Evolutionary conservation across 2,329 filamentous ascomycete genomes (phyloP).

Genomic region (Hortaea werneckii): DNA sequence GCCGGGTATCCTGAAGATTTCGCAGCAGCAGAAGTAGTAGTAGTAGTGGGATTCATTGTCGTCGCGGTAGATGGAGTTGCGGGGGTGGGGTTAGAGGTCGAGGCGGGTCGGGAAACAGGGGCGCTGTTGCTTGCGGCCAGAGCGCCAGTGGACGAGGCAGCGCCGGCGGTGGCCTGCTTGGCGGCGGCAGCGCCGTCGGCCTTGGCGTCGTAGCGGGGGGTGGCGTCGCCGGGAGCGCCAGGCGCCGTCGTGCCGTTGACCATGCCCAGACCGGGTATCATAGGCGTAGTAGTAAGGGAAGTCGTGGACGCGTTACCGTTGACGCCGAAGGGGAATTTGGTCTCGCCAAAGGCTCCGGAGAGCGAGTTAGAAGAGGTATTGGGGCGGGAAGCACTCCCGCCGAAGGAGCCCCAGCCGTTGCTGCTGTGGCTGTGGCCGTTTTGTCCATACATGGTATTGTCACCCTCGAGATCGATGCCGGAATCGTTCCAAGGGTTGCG

Average conservation of each 20-base stretch:
- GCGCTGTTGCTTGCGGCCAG: background rate
- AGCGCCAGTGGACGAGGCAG: background rate
- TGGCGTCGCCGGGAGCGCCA: conserved; percentile 22
- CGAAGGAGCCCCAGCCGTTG: conserved; percentile 34
- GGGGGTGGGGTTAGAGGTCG: background rate
- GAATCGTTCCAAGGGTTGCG: conserved; percentile 98
- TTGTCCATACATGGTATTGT: conserved; percentile 30
- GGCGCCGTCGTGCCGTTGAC: conserved; percentile 1
- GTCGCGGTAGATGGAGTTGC: background rate
- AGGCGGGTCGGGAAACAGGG: background rate
- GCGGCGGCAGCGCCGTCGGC: background rate
- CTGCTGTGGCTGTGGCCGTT: conserved; percentile 27
- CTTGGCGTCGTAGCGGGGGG: conserved; percentile 22
- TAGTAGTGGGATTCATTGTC: background rate
- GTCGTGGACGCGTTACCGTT: conserved; percentile 29
- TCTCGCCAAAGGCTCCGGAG: conserved; percentile 49
- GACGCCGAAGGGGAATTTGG: conserved; percentile 53
- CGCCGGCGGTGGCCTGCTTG: background rate
- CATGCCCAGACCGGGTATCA: conserved; percentile 30
- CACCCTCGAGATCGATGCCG: conserved; percentile 89
- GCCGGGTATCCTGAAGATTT: conserved; percentile 29
- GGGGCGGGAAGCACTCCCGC: conserved; percentile 48
- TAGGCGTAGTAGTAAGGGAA: conserved; percentile 25
- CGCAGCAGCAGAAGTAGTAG: conserved; percentile 1
- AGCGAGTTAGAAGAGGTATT: conserved; percentile 54